Base-by-base conservation (phyloP, 805 yeast species). In the Candida chilensis region DNA sequence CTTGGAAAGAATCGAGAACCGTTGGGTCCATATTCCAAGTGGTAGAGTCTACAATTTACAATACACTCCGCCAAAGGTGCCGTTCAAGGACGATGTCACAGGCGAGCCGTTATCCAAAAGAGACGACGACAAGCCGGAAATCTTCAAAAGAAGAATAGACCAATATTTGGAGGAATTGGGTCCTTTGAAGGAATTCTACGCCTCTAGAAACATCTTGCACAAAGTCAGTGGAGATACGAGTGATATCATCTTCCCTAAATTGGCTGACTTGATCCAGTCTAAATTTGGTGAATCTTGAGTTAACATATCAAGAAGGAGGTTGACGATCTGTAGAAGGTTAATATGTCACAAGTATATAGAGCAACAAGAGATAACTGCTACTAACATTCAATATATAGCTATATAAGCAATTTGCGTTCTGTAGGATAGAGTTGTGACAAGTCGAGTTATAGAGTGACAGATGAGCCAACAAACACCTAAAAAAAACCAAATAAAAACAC, bases 31-130 rank as follows among this genome's bases (percentile, higher is more conserved):
- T 52, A 49, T 67, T 10, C 74, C 83, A 0, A 82, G 94, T 31
- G 96, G 96, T 1, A 61, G 96, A 39, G 79, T 87, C 3, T 88
- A 88, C 52, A 90, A 84, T 50, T 50, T 83, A 38, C 76, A 84
- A 32, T 88, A 86, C 54, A 87, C 83, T 44, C 96, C 96, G 5
- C 97, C 97, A 6, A 79, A 79, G 44, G 68, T 66, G 2, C 74
- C 86, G 0, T 94, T 86, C 20, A 66, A 57, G 37, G 97, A 88
- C 47, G 96, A 88, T 50, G 46, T 86, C 2, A 88, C 97, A 0
- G 96, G 96, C 1, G 96, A 88, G 48, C 78, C 84, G 3, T 63
- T 88, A 34, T 54, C 71, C 12, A 83, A 86, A 54, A 69, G 97
- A 37, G 64, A 77, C 0, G 97, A 88, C 47, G 97, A 88, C 50